Conservation (phyloP, 495 filamentous ascomycete genomes). For the Thermochaetoides thermophila region DNA sequence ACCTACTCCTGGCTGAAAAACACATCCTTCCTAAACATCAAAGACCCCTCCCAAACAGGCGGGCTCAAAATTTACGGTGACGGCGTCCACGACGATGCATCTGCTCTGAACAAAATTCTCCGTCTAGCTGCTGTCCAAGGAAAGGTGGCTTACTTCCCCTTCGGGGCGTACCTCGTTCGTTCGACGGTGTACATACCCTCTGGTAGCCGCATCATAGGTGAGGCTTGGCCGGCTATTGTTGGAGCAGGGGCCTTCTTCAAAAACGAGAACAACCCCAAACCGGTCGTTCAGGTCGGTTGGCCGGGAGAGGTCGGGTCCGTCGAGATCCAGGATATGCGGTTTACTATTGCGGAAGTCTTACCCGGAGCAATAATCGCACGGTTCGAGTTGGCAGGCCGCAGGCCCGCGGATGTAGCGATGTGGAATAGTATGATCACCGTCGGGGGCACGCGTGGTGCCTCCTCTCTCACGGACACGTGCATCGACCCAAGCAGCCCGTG, state of each 20-base stretch:
- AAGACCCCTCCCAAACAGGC: constrained; percentile 27
- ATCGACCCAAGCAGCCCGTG: constrained; percentile 35
- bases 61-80: constrained; percentile 24
- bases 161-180: constrained; percentile 34
- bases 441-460: constrained; percentile 40
- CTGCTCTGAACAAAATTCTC: constrained; percentile 25
- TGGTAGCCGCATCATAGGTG: constrained; percentile 37
- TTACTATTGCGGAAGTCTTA: constrained; percentile 30
- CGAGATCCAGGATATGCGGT: constrained; percentile 44
- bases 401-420: constrained; percentile 42
- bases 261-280: constrained; percentile 32
- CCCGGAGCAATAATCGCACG: constrained; percentile 36
- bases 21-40: constrained; percentile 33
- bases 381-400: constrained; percentile 42
- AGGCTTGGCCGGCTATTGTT: constrained; percentile 34
- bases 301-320: constrained; percentile 40
- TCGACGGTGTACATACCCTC: constrained; percentile 37
- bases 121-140: constrained; percentile 16
- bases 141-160: constrained; percentile 33
- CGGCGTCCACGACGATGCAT: constrained; percentile 22
- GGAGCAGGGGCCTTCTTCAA: constrained; percentile 37
- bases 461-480: constrained; percentile 23
- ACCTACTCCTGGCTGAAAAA: constrained; percentile 23
- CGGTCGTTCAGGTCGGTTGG: constrained; percentile 45
- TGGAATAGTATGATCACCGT: constrained; percentile 49